Percentiles rank a stretch among this genome's conserved stretches.
Evolutionary conservation across 495 filamentous ascomycete species (phyloP).

Genomic region (Immersiella caudata): DNA sequence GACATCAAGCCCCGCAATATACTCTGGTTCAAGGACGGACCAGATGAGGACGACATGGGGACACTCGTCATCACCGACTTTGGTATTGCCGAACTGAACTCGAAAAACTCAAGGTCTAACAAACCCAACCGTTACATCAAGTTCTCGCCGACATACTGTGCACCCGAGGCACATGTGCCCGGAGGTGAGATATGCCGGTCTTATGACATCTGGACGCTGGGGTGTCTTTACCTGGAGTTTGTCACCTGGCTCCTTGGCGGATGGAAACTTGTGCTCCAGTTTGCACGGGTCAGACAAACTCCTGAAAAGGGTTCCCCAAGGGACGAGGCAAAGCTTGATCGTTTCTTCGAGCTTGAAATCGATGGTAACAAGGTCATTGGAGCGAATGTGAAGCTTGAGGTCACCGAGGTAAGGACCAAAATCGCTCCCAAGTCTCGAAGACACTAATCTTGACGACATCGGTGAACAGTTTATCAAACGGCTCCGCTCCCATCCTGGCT

Average conservation of each 20-base stretch:
- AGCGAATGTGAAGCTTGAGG: not conserved
- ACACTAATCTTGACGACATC: not conserved
- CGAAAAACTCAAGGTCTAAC: not conserved
- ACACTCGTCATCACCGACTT: slow-evolving; percentile 24
- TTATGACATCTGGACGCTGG: slow-evolving; percentile 35
- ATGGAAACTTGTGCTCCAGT: slow-evolving; percentile 19
- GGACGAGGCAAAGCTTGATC: slow-evolving; percentile 10
- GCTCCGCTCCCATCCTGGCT: not conserved
- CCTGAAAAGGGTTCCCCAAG: slow-evolving; percentile 1
- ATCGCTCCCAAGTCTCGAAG: not conserved
- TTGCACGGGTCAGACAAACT: not conserved
- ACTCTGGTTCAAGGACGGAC: slow-evolving; percentile 16
- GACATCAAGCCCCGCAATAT: slow-evolving; percentile 26
- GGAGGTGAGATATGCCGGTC: slow-evolving; percentile 1
- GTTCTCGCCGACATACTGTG: slow-evolving; percentile 17
- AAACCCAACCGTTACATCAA: slow-evolving; percentile 1
- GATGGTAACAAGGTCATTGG: not conserved
- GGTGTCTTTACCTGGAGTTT: slow-evolving; percentile 36
- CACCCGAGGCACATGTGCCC: slow-evolving; percentile 25
- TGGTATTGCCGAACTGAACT: slow-evolving; percentile 17
- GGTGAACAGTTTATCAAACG: not conserved
- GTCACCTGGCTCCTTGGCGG: slow-evolving; percentile 27
- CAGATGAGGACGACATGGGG: not conserved
- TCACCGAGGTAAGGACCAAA: not conserved
- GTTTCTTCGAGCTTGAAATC: slow-evolving; percentile 8